Base-by-base conservation (phyloP, 2,329 filamentous ascomycete species). In the Penicillium sp. region DNA sequence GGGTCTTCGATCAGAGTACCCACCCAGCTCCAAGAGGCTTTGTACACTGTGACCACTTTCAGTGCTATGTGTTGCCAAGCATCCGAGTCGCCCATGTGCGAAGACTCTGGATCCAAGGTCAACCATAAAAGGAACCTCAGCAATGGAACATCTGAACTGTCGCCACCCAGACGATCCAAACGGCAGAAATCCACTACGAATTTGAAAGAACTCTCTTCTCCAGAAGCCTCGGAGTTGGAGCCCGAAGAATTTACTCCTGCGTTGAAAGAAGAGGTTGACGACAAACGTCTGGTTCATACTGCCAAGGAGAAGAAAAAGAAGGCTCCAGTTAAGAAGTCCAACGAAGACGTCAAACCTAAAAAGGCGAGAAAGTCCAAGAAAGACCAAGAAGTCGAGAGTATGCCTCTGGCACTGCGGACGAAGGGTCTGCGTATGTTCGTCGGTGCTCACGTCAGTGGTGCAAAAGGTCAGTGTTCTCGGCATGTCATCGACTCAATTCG, bases 401-500 rank as follows among this genome's bases (percentile, higher is more conserved):
- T 77, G 79, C 86, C 89, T 0, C 73, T 96, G 2, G 87, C 86
- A 21, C 77, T 80, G 27, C 83, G 94, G 35, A 92, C 91, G 0
- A 74, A 80, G 5, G 84, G 85, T 1, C 78, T 93, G 58, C 86
- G 87, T 70, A 89, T 97, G 82, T 87, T 89, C 66, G 87, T 99
- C 52, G 94, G 94, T 16, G 94, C 94, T 1, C 94, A 99, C 72
- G 91, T 97, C 58, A 94, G 89, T 72, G 86, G 84, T 59, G 91
- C 94, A 29, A 93, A 92, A 78, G 93, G 90, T 89, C 71, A 53
- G 79, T 71, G 40, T 27, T 46, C 39, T 51, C 41, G 34, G 12
- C 13, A 35, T 8, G 3, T 15, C 12, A 32, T 49, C 42, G 35
- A 5, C 7, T 31, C 21, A 32, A 35, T 51, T 27, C 31, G 31